Evolutionary conservation across 192 early-diverging fungal genomes (phyloP), one percentile per base, ranked within the genome.

Genomic region (Dimargaris xerosporica): DNA sequence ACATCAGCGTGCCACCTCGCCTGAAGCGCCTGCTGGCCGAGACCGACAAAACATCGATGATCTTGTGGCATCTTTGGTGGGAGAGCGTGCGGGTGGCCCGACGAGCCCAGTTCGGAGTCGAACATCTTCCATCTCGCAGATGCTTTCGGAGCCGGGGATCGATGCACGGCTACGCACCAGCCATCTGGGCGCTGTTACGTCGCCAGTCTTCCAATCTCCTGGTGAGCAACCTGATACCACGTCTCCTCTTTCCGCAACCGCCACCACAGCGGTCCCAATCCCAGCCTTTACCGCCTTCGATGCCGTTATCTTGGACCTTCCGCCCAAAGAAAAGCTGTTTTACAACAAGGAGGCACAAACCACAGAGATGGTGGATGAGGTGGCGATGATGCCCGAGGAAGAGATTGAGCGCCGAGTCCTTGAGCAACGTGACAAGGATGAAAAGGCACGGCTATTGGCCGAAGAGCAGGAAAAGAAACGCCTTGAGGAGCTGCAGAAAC

Each of bases 291-390:
- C 72, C 7, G 78, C 82, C n/a, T 75, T 79, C 13, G 85, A 91
- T 51, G 77, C 86, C 51, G 79, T 86, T n/a, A 68, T 92, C 42
- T 78, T 93, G 58, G 96, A 98, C 67, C 80, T 92, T 67, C 77
- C 91, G 50, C 89, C 96, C 13, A 76, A 79, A 71, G 85, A 93
- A 75, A 78, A 76, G 54, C 85, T 95, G 19, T 79, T 81, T 29
- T 97, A 97, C 74, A 88, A 80, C 68, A 96, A 96, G 70, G 93
- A 92, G 64, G 80, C 85, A 7, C 88, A 91, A 67, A 89, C 88
- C 5, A 69, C 71, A 0, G 82, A 82, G 42, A 29, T 44, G 53
- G n/a, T 46, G 34, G 50, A 66, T 16, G 74, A 75, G 21, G 67
- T 60, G 31, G 44, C 10, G 1, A 28, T 68, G 66, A 67, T 69